phyloP scores from a whole-genome alignment of 2,329 filamentous ascomycete species.

The Penicillium hordei region DNA sequence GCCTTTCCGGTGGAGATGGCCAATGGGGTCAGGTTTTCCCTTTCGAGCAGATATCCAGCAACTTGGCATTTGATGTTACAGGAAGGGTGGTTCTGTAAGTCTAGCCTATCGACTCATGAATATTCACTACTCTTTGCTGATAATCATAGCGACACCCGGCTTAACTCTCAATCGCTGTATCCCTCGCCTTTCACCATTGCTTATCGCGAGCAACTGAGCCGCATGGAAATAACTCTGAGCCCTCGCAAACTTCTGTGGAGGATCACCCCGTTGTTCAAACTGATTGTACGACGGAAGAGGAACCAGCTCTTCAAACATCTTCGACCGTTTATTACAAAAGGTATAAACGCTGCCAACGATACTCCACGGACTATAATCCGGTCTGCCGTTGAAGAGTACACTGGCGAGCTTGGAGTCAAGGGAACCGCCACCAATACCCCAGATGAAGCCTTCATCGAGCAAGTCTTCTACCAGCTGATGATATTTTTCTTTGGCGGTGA shows the following conservation, averaged over 20 bases:
- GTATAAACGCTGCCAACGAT: background rate
- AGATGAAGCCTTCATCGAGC: background rate
- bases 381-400: background rate
- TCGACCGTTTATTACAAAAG: background rate
- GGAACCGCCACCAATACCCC: background rate
- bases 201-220: background rate
- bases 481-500: background rate
- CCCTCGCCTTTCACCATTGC: background rate
- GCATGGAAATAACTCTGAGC: background rate
- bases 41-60: background rate
- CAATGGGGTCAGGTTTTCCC: background rate
- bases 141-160: background rate
- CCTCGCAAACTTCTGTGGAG: background rate
- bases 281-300: background rate
- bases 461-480: background rate
- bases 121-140: background rate
- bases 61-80: background rate
- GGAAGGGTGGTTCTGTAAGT: background rate
- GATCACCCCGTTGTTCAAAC: background rate
- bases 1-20: background rate
- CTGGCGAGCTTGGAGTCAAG: background rate
- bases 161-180: background rate
- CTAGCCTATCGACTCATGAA: background rate
- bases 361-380: background rate
- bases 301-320: background rate